Conservation (phyloP, 208 protist genomes). For the Leishmania turanica region DNA sequence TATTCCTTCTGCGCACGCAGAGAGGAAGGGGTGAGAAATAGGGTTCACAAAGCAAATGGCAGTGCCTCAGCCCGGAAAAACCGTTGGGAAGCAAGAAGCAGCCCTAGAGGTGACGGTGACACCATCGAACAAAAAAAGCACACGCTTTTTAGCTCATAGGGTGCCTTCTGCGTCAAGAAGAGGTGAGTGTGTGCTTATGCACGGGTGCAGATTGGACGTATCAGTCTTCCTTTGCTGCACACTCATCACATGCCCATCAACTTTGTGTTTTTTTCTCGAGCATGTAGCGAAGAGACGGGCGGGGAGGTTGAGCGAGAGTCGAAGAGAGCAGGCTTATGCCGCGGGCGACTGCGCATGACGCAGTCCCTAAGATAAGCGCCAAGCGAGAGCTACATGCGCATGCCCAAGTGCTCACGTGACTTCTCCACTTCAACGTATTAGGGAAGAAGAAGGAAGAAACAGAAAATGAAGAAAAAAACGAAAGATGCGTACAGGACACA, state of each 20-base stretch:
- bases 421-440: neutral
- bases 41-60: neutral
- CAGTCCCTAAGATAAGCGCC: neutral
- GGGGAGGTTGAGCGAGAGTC: neutral
- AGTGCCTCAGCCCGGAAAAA: neutral
- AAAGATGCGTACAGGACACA: neutral
- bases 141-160: neutral
- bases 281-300: neutral
- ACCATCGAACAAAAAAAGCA: neutral
- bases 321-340: conserved; percentile 12
- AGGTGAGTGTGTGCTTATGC: conserved; percentile 2
- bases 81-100: neutral
- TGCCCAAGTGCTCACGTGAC: neutral
- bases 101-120: neutral
- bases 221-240: neutral
- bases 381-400: neutral
- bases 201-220: neutral
- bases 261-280: neutral
- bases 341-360: neutral
- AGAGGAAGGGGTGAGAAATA: neutral
- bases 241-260: neutral
- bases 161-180: neutral
- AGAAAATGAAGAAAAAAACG: neutral
- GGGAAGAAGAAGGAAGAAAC: neutral
- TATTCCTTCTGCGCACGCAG: neutral